Evolutionary conservation across 768 basidiomycete genomes (phyloP), one percentile per base, ranked within the genome.

Genomic region (Rhodotorula diobovata): DNA sequence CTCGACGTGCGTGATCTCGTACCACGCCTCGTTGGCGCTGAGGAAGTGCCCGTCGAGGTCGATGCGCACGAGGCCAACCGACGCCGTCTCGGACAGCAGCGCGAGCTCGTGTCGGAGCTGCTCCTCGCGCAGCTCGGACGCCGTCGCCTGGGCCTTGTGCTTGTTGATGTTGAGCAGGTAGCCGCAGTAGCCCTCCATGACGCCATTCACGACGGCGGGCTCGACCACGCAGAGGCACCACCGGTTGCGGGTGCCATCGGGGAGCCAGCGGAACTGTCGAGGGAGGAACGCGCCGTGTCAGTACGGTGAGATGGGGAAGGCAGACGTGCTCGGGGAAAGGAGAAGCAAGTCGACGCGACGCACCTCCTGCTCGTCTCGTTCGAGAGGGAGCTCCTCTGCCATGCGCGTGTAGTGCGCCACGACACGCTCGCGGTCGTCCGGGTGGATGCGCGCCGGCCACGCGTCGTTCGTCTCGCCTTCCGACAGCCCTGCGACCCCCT

Each of bases 11-110:
- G 39, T 43, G 51, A 67, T 60, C 1, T 23, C 21, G 28, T 35
- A 51, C 62, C 66, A 71, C 12, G 70, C 65, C 15, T 63, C 51
- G 70, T 71, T 71, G 32, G 63, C 71, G 25, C 46, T 57, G 18
- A 62, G 21, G 37, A 71, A 63, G n/a, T 62, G 46, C 1, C 70
- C 70, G 23, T 62, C 37, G 48, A 58, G 60, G 37, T 57, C 59
- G 59, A 56, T 59, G 5, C 65, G 61, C 1, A 48, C 61, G 37
- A 71, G 58, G 8, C 70, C 70, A 56, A 71, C 70, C 1, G 59
- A 23, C 2, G 61, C 12, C 25, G 65, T 51, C 16, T 63, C 60
- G 23, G 34, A 46, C 16, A 71, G 39, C 3, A 63, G 23, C 0
- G 61, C 70, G 28, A 71, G 61, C 32, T 71, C 70, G 37, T 61